Conservation (phyloP, 345 rosid species). For the Eucalyptus grandis region DNA sequence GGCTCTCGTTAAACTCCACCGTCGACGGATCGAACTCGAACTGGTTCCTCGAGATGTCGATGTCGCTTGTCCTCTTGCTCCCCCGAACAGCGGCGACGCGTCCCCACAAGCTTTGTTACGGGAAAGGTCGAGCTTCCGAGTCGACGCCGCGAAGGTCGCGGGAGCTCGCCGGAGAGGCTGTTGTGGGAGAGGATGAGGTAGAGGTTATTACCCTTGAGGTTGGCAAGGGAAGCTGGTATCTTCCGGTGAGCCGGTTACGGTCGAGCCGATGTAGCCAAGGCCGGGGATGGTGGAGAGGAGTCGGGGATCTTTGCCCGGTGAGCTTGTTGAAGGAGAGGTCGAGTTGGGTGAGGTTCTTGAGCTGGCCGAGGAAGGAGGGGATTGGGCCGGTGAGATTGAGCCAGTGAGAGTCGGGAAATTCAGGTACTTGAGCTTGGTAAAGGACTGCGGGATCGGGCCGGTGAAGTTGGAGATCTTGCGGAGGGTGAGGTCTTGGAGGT, state of each 20-base stretch:
- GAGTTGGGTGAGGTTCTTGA: not conserved
- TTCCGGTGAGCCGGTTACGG: not conserved
- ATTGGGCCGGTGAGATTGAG: constrained; percentile 1
- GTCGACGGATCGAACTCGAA: not conserved
- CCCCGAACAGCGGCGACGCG: not conserved
- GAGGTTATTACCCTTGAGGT: not conserved
- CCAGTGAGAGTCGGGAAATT: not conserved
- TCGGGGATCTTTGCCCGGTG: not conserved
- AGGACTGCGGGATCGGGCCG: not conserved
- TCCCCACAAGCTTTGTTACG: not conserved
- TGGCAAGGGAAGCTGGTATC: not conserved
- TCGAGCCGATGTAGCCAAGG: not conserved
- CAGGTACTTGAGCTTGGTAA: not conserved
- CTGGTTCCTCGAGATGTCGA: not conserved
- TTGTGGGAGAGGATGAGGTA: not conserved
- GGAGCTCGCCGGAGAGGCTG: not conserved
- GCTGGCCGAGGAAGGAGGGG: not conserved
- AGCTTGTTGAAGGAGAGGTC: not conserved
- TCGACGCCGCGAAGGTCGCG: not conserved
- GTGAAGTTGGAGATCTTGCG: not conserved
- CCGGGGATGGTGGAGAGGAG: not conserved
- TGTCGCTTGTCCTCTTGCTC: not conserved
- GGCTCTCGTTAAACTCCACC: not conserved
- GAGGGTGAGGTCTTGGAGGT: not conserved
- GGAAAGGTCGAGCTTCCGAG: not conserved